A percentile compares a stretch with the other conserved stretches of the same genome.
Evolutionary conservation across 1,139 yeast genomes (phyloP).

Genomic region (Pneumocystis canis): DNA sequence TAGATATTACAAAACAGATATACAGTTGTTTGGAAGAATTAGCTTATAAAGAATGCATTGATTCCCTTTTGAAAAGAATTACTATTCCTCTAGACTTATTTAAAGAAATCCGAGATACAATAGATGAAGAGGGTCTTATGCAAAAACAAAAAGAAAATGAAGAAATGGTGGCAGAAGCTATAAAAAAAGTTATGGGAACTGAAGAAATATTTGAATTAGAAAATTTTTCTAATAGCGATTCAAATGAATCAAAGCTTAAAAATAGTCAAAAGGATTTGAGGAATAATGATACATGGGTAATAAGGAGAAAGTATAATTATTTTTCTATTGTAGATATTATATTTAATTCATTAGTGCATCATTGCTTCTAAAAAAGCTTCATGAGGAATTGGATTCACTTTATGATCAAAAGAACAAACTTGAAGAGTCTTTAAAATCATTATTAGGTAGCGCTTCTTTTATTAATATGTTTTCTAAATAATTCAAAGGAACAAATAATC

Average conservation of each 20-base stretch:
- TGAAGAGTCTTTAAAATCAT: constrained; percentile 14
- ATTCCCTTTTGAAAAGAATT: constrained; percentile 12
- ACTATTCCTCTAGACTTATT: constrained; percentile 17
- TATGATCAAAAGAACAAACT: constrained; percentile 16
- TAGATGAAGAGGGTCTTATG: constrained; percentile 22
- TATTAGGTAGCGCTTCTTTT: constrained; percentile 12
- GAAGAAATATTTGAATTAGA: background rate
- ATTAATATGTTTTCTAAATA: constrained; percentile 8
- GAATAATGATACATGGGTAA: constrained; percentile 9
- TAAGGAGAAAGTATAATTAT: constrained; percentile 14
- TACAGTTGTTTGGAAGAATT: constrained; percentile 12
- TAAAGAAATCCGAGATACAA: constrained; percentile 19
- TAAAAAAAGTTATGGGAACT: background rate
- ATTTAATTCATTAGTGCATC: constrained; percentile 17
- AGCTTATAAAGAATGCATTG: background rate
- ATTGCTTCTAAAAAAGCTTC: constrained; percentile 17
- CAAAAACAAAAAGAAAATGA: constrained; percentile 15
- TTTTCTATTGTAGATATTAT: constrained; percentile 15
- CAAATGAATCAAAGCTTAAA: constrained; percentile 1
- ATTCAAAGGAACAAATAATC: constrained; percentile 1
- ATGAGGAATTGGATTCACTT: constrained; percentile 17
- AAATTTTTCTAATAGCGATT: background rate
- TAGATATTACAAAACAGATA: constrained; percentile 22
- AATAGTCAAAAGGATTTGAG: constrained; percentile 5
- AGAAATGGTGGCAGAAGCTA: constrained; percentile 14